These are phyloP conservation scores for Rhodotorula taiwanensis DNA, from an alignment of 768 basidiomycete species.

Conservation along the genomic window DNA sequence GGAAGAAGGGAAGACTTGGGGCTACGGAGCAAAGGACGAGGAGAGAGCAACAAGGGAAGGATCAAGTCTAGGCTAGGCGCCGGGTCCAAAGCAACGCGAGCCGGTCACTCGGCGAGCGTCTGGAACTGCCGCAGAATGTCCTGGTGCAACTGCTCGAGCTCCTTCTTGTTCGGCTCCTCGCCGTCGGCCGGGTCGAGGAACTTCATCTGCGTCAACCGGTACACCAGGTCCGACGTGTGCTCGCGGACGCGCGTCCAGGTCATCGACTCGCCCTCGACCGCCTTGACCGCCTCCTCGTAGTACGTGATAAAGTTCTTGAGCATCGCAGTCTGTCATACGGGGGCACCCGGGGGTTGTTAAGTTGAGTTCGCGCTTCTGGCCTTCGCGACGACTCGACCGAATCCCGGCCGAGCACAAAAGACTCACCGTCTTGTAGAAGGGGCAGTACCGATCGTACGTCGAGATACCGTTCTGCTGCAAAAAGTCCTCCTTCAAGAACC, in stretches of 20 bases:
- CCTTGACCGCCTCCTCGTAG: slow-evolving; percentile 81
- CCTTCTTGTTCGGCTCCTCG: slow-evolving; percentile 45
- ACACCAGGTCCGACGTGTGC: slow-evolving; percentile 76
- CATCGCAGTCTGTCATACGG: slow-evolving; percentile 61
- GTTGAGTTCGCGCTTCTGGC: too few species aligned
- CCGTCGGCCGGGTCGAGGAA: slow-evolving; percentile 81
- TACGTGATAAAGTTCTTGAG: slow-evolving; percentile 87
- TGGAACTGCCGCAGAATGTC: slow-evolving; percentile 36
- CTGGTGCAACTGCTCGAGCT: slow-evolving; percentile 31
- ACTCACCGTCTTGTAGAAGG: slow-evolving; percentile 84
- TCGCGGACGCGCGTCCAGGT: slow-evolving; percentile 86
- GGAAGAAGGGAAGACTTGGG: background rate
- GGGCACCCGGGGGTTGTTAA: background rate
- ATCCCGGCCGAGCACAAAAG: too few species aligned
- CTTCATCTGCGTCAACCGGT: slow-evolving; percentile 95
- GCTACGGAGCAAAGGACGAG: background rate
- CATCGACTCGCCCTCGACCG: slow-evolving; percentile 72
- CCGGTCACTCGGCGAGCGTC: slow-evolving; percentile 13
- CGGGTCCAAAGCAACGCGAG: too few species aligned
- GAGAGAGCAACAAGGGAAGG: background rate
- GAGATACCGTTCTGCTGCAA: slow-evolving; percentile 98
- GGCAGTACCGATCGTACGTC: slow-evolving; percentile 93
- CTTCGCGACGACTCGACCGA: background rate
- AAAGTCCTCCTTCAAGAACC: slow-evolving; percentile 96
- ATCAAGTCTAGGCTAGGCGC: too few species aligned